Evolutionary conservation across 2,329 filamentous ascomycete genomes (phyloP), one percentile per base, ranked within the genome.

Genomic region (Cladosporium phlei): DNA sequence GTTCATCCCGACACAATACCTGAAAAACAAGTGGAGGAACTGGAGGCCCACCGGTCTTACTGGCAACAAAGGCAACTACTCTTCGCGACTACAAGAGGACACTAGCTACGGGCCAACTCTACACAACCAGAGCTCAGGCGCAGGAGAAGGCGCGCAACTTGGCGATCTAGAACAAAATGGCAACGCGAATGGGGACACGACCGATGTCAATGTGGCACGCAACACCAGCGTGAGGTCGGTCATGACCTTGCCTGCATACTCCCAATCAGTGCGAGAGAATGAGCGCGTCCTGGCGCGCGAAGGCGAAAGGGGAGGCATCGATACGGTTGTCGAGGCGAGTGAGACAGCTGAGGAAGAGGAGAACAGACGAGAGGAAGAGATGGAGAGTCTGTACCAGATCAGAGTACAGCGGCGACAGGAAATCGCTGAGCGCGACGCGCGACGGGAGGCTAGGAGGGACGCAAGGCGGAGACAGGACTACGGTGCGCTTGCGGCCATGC

Each of bases 351-450:
- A 95, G 42, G 85, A 89, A 45, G 82, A 94, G 54, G 88, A 95
- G 63, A 68, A 70, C 2, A 71, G 88, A 44, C 78, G 93, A 10
- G 89, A 97, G 53, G 80, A 88, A 21, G 88, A 96, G 65, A 97
- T 97, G 93, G 86, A 93, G 52, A 80, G 86, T 0, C 68, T 97
- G 30, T 97, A 95, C 65, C 88, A 95, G 65, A 91, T 97, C 49
- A 83, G 93, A 10, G 63, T 86, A 10, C 82, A 87, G 14, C 79
- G 93, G 45, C 80, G 90, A 42, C 75, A 79, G 47, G 85, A 94
- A 63, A 75, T 84, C 29, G 79, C 80, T 4, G 88, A 93, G 52
- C 82, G 88, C 4, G 87, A 94, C 55, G 82, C 85, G 53, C 74
- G 86, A n/a, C 76, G 87, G 42, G 75, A 79, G 37, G 73, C 81